A percentile compares a stretch with the other conserved stretches of the same genome.
phyloP scores from a whole-genome alignment of 2,329 filamentous ascomycete genomes.

The Aspergillus neoniger region DNA sequence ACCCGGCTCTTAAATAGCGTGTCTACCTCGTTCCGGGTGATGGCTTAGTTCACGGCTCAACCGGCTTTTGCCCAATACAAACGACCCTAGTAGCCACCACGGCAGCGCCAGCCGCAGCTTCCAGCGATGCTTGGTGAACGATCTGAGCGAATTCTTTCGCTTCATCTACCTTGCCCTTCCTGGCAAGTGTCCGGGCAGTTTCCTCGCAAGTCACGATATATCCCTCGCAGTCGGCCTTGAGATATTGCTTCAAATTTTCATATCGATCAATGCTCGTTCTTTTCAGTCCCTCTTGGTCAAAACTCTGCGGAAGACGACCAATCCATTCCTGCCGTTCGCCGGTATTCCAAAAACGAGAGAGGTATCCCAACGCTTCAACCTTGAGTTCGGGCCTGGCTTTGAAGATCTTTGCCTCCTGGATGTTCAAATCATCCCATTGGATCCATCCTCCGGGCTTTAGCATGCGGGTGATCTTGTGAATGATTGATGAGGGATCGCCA shows the following conservation, averaged over 20 bases:
- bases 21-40: no score
- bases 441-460: conserved; percentile 14
- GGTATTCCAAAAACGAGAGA: conserved; percentile 5
- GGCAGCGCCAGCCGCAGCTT: neutral
- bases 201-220: conserved; percentile 5
- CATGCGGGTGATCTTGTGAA: conserved; percentile 6
- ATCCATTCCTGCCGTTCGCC: conserved; percentile 11
- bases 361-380: neutral
- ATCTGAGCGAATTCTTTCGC: neutral
- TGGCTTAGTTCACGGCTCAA: no score
- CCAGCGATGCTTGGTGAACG: neutral
- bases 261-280: neutral
- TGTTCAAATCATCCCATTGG: conserved; percentile 13
- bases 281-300: conserved; percentile 1
- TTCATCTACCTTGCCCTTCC: neutral
- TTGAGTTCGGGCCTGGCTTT: neutral
- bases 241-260: neutral
- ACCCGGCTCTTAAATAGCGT: no score
- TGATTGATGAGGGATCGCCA: conserved; percentile 4
- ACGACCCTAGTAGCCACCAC: neutral
- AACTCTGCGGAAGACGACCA: neutral
- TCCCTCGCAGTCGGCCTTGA: neutral
- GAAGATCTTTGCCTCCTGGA: neutral
- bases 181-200: neutral
- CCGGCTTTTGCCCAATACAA: neutral